A percentile compares a stretch with the other conserved stretches of the same genome.
Evolutionary conservation across 306 rosid genomes (phyloP).

Genomic region (Castanea mollissima): DNA sequence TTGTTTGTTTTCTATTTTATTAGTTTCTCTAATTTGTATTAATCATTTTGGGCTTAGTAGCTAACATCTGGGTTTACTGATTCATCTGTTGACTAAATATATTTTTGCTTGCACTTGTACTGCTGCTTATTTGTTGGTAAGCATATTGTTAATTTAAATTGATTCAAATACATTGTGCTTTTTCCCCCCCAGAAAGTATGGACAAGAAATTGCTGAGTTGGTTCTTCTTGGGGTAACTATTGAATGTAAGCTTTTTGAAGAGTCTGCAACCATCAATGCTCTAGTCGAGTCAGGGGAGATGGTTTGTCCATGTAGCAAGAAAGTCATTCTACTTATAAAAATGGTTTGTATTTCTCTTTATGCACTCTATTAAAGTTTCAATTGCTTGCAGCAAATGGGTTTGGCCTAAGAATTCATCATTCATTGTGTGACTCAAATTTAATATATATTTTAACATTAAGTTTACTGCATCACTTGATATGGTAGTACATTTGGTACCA

Average conservation of each 20-base stretch:
- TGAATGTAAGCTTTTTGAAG: conserved; percentile 63
- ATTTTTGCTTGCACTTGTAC: not conserved
- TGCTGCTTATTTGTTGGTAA: not conserved
- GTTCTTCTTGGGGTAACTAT: conserved; percentile 51
- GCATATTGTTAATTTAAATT: not conserved
- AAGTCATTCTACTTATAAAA: conserved; percentile 38
- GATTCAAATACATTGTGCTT: not conserved
- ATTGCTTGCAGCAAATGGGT: not conserved
- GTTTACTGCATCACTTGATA: not conserved
- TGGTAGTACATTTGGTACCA: not conserved
- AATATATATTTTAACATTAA: not conserved
- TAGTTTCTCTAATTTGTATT: not conserved
- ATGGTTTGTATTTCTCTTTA: conserved; percentile 40
- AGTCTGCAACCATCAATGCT: conserved; percentile 45
- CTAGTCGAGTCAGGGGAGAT: conserved; percentile 56
- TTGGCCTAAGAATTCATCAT: not conserved
- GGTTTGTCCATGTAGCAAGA: conserved; percentile 55
- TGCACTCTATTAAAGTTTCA: not conserved
- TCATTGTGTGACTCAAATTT: not conserved
- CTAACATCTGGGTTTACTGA: not conserved
- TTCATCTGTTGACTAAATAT: not conserved
- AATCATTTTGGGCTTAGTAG: not conserved
- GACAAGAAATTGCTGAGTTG: conserved; percentile 57
- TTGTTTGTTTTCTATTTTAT: not conserved
- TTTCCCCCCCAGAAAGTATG: conserved; percentile 38